Evolutionary conservation across 2,329 filamentous ascomycete species (phyloP).

Genomic region (Sordariomycetes sp.): DNA sequence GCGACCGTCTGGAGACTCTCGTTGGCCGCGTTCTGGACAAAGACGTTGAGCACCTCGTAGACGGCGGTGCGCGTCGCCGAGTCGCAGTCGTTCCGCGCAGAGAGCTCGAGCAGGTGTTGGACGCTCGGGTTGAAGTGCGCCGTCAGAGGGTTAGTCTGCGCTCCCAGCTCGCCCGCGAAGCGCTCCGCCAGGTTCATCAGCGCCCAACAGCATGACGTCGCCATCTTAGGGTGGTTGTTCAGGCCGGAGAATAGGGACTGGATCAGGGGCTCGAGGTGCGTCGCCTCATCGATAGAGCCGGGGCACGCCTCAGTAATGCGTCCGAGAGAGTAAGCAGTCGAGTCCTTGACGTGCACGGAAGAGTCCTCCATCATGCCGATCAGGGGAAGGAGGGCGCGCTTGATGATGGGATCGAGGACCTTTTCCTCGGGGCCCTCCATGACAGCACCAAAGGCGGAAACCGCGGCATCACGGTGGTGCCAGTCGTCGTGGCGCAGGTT

Average conservation of each 20-base stretch:
- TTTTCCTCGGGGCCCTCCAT: slow-evolving; percentile 97
- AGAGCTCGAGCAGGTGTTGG: slow-evolving; percentile 73
- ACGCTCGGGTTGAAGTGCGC: slow-evolving; percentile 91
- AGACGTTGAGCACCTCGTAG: slow-evolving; percentile 93
- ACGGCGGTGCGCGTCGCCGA: slow-evolving; percentile 87
- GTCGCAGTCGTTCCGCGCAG: slow-evolving; percentile 71
- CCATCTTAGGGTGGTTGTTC: slow-evolving; percentile 90
- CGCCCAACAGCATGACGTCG: slow-evolving; percentile 96
- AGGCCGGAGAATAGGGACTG: slow-evolving; percentile 82
- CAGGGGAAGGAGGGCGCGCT: slow-evolving; percentile 85
- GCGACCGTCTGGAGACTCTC: slow-evolving; percentile 76
- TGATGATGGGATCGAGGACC: slow-evolving; percentile 84
- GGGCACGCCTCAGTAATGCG: slow-evolving; percentile 92
- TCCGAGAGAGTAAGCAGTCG: slow-evolving; percentile 88
- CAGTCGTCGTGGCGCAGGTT: slow-evolving; percentile 88
- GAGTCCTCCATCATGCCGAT: slow-evolving; percentile 87
- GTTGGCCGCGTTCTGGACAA: slow-evolving; percentile 80
- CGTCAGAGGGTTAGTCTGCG: slow-evolving; percentile 69
- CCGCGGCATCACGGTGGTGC: slow-evolving; percentile 89
- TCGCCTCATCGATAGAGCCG: slow-evolving; percentile 75
- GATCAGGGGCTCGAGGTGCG: slow-evolving; percentile 78
- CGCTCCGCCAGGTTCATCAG: slow-evolving; percentile 96
- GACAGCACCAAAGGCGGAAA: slow-evolving; percentile 94
- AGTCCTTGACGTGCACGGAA: slow-evolving; percentile 86
- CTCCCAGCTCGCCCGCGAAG: slow-evolving; percentile 79